These are phyloP conservation scores for Ustilago nuda DNA, from an alignment of 1,284 basidiomycete species.

Conservation along the genomic window DNA sequence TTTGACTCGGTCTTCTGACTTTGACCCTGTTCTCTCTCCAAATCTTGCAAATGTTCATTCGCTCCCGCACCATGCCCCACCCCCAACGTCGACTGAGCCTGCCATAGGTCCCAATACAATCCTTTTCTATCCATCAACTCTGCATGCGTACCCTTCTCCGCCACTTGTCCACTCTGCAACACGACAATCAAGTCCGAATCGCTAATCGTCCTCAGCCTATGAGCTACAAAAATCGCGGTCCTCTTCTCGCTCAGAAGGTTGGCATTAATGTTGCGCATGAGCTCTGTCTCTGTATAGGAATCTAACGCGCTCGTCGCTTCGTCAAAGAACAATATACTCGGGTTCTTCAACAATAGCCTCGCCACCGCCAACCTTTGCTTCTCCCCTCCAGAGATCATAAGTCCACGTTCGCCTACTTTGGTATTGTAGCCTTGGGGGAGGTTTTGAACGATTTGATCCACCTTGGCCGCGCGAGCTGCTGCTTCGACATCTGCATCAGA, in stretches of 20 bases:
- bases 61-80: constrained; percentile 55
- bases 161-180: constrained; percentile 55
- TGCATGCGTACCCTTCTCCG: constrained; percentile 62
- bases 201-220: constrained; percentile 84
- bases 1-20: background rate
- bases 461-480: constrained; percentile 85
- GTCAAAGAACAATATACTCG: constrained; percentile 95
- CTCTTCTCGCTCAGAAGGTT: constrained; percentile 80
- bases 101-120: constrained; percentile 66
- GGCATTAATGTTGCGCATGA: constrained; percentile 93
- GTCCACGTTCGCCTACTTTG: constrained; percentile 91
- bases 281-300: constrained; percentile 89
- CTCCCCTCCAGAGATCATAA: constrained; percentile 98
- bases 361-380: constrained; percentile 96
- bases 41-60: constrained; percentile 42
- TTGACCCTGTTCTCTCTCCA: constrained; percentile 20
- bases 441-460: constrained; percentile 82
- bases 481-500: constrained; percentile 87
- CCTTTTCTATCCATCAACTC: constrained; percentile 52
- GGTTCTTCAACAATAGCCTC: constrained; percentile 89
- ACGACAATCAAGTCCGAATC: constrained; percentile 74
- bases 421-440: constrained; percentile 89
- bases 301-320: constrained; percentile 98
- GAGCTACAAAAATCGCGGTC: constrained; percentile 83
- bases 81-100: constrained; percentile 47